These are phyloP conservation scores for Leccinum griseonigrum DNA, from an alignment of 1,284 basidiomycete genomes.

Conservation along the genomic window DNA sequence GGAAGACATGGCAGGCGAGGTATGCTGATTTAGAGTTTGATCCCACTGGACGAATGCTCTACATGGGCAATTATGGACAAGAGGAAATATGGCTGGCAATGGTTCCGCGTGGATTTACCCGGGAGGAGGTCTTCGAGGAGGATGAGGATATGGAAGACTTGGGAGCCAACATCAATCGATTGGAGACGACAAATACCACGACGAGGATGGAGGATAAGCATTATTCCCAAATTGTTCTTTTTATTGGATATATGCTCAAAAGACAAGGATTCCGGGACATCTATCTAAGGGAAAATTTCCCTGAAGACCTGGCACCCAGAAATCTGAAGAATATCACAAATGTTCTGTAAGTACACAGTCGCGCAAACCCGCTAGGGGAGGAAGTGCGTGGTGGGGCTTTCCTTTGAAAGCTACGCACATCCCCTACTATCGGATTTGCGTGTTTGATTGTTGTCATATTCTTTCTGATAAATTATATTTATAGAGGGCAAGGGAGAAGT, in stretches of 20 bases:
- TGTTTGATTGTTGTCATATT: neutral
- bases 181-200: neutral
- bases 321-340: neutral
- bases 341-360: neutral
- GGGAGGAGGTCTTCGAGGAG: neutral
- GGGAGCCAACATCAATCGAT: neutral
- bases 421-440: neutral
- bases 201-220: neutral
- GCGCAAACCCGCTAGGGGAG: no score
- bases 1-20: constrained; percentile 1
- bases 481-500: neutral
- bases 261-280: neutral
- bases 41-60: constrained; percentile 1
- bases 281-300: neutral
- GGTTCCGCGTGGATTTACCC: neutral
- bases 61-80: neutral
- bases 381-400: no score
- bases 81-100: constrained; percentile 7
- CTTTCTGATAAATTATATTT: neutral
- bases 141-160: neutral
- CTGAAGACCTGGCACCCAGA: neutral
- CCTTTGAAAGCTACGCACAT: no score
- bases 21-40: constrained; percentile 3
- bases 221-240: neutral
- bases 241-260: neutral